Conservation (phyloP, 1,284 basidiomycete species). For the Ustilago hordei region DNA sequence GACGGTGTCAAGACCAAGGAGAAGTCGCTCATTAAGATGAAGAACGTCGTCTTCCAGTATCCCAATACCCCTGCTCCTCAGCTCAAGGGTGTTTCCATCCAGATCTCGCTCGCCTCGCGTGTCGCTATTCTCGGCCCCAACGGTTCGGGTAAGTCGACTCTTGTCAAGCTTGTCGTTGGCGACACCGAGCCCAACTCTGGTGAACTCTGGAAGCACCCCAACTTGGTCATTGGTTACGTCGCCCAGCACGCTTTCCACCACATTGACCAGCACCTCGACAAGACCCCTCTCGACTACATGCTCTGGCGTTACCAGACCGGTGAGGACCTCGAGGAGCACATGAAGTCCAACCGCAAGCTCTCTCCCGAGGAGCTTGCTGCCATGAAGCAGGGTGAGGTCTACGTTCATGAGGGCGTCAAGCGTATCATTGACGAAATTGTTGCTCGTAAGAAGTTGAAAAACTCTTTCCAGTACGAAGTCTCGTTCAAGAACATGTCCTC, state of each 20-base stretch:
- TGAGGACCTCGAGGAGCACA: conserved; percentile 69
- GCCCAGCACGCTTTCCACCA: conserved; percentile 70
- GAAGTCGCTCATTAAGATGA: conserved; percentile 70
- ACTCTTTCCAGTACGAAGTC: conserved; percentile 70
- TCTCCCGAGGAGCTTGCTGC: conserved; percentile 61
- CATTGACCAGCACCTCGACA: conserved; percentile 70
- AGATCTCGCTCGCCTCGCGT: conserved; percentile 70
- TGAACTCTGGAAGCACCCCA: conserved; percentile 70
- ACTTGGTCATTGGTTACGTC: conserved; percentile 70
- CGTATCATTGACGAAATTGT: conserved; percentile 68
- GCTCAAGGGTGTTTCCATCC: conserved; percentile 68
- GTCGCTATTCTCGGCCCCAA: conserved; percentile 69
- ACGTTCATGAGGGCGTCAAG: conserved; percentile 68
- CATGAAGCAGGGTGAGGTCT: conserved; percentile 69
- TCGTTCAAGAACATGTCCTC: conserved; percentile 70
- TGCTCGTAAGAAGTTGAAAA: conserved; percentile 69
- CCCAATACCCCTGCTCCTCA: conserved; percentile 66
- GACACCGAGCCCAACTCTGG: conserved; percentile 68
- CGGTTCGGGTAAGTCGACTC: conserved; percentile 69
- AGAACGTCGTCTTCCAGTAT: conserved; percentile 69
- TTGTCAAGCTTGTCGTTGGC: conserved; percentile 69
- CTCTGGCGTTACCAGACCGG: conserved; percentile 70
- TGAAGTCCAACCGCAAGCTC: conserved; percentile 64
- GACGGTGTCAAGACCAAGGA: conserved; percentile 70
- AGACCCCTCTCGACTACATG: conserved; percentile 70